Evolutionary conservation across 306 rosid species (phyloP).

Genomic region (Cicer bijugum): DNA sequence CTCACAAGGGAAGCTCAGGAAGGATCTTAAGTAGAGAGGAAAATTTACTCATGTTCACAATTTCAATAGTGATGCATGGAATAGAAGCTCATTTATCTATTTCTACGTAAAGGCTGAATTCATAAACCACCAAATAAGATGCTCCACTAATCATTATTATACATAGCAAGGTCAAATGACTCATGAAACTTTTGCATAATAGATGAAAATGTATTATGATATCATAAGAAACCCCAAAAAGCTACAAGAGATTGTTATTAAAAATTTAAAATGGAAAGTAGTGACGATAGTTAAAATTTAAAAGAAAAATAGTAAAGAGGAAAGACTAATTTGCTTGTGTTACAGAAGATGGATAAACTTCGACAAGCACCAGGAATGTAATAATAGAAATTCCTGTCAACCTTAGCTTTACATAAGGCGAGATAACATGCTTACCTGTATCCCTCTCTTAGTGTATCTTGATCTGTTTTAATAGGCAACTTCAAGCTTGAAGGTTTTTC

Average conservation of each 20-base stretch:
- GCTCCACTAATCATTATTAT: conserved; percentile 14
- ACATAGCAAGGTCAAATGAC: conserved; percentile 17
- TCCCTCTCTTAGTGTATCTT: conserved; percentile 90
- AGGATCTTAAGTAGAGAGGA: conserved; percentile 13
- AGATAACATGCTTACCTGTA: conserved; percentile 59
- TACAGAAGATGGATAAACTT: neutral
- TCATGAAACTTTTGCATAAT: neutral
- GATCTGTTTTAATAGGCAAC: conserved; percentile 86
- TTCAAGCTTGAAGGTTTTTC: conserved; percentile 54
- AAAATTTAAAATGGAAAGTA: conserved; percentile 6
- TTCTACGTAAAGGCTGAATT: conserved; percentile 17
- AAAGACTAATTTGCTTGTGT: neutral
- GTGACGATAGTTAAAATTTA: neutral
- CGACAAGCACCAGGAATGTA: conserved; percentile 17
- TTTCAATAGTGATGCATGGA: conserved; percentile 15
- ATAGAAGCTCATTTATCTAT: conserved; percentile 5
- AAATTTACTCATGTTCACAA: conserved; percentile 12
- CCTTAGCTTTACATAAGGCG: conserved; percentile 4
- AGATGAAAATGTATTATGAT: conserved; percentile 6
- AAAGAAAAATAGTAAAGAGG: neutral
- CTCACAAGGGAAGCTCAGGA: neutral
- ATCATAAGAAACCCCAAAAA: neutral
- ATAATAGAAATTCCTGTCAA: conserved; percentile 11
- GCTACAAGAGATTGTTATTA: neutral
- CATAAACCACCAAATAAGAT: conserved; percentile 35